Conservation (phyloP, 2,329 filamentous ascomycete species). For the Monosporascus sp. region DNA sequence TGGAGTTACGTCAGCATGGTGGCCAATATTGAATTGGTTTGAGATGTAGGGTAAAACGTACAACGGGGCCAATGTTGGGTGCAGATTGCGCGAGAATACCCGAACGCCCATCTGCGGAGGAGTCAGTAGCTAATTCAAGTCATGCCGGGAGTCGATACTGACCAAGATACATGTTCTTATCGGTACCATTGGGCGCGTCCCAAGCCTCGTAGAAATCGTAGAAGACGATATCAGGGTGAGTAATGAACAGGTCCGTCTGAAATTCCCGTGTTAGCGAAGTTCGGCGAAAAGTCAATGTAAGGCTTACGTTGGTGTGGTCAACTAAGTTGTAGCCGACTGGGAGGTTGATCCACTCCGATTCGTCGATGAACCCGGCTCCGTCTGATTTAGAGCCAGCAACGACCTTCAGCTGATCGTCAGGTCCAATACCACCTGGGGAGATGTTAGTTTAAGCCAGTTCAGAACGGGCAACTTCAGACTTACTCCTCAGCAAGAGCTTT, state of each 20-base stretch:
- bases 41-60: slow-evolving; percentile 17
- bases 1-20: slow-evolving; percentile 3
- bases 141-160: slow-evolving; percentile 11
- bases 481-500: slow-evolving; percentile 62
- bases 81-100: slow-evolving; percentile 61
- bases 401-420: slow-evolving; percentile 51
- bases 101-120: slow-evolving; percentile 24
- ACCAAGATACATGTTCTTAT: slow-evolving; percentile 41
- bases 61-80: slow-evolving; percentile 58
- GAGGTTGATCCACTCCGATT: slow-evolving; percentile 50
- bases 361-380: slow-evolving; percentile 45
- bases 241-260: slow-evolving; percentile 41
- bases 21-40: neutral
- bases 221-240: slow-evolving; percentile 44
- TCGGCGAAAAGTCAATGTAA: neutral
- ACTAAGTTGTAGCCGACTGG: slow-evolving; percentile 57
- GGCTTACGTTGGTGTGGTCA: slow-evolving; percentile 45
- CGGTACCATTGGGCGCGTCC: slow-evolving; percentile 38
- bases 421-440: slow-evolving; percentile 54
- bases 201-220: slow-evolving; percentile 66
- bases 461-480: slow-evolving; percentile 1
- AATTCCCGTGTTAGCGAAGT: slow-evolving; percentile 4
- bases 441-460: slow-evolving; percentile 4
- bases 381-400: slow-evolving; percentile 44
- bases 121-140: slow-evolving; percentile 4